Percentiles rank a stretch among this genome's conserved stretches.
These are phyloP conservation scores for Nematodospora anomalae DNA, from an alignment of 1,139 yeast genomes.

Conservation along the genomic window DNA sequence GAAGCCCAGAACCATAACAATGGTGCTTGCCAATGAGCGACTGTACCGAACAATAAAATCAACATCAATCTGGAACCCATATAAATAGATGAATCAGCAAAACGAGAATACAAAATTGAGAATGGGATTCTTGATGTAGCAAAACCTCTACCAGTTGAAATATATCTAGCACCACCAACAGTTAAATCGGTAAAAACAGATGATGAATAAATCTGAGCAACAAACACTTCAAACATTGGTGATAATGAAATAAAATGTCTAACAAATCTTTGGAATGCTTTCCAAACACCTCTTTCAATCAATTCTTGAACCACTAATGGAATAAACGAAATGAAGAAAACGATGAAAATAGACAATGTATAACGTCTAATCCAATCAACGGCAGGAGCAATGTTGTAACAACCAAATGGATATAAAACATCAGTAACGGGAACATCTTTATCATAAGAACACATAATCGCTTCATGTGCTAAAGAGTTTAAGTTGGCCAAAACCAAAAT, in stretches of 20 bases:
- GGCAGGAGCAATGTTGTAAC: slow-evolving; percentile 89
- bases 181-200: slow-evolving; percentile 89
- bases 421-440: slow-evolving; percentile 85
- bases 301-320: slow-evolving; percentile 96
- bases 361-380: slow-evolving; percentile 98
- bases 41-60: slow-evolving; percentile 88
- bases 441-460: slow-evolving; percentile 82
- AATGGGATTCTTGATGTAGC: slow-evolving; percentile 99
- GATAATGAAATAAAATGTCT: slow-evolving; percentile 90
- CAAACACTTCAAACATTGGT: slow-evolving; percentile 97
- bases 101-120: slow-evolving; percentile 91
- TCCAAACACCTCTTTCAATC: slow-evolving; percentile 97
- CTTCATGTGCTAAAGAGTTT: slow-evolving; percentile 87
- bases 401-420: slow-evolving; percentile 81
- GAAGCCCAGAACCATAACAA: slow-evolving; percentile 99
- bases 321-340: slow-evolving; percentile 93
- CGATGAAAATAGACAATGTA: slow-evolving; percentile 96
- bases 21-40: slow-evolving; percentile 96
- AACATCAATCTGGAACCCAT: slow-evolving; percentile 91
- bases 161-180: slow-evolving; percentile 99
- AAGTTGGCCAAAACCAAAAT: slow-evolving; percentile 89
- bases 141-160: slow-evolving; percentile 98
- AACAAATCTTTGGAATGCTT: slow-evolving; percentile 85
- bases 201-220: slow-evolving; percentile 95
- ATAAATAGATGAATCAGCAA: slow-evolving; percentile 95